These are phyloP conservation scores for Rhodofomes roseus DNA, from an alignment of 1,284 basidiomycete species.

Conservation along the genomic window DNA sequence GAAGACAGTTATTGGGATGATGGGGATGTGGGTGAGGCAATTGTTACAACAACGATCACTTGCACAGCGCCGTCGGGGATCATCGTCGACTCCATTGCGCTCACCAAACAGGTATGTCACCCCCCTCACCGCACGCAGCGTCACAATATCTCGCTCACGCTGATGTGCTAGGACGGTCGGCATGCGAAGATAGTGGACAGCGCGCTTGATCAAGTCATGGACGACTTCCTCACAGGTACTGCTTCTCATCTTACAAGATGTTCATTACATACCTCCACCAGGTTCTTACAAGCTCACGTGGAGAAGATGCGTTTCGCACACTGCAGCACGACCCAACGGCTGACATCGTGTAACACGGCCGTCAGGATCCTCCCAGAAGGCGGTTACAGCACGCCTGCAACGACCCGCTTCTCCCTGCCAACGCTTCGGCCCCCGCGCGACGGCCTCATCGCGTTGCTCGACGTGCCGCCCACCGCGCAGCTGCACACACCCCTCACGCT, in stretches of 20 bases:
- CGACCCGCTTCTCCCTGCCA: constrained; percentile 55
- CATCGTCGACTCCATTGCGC: constrained; percentile 44
- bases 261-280: constrained; percentile 39
- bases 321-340: not conserved
- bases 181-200: constrained; percentile 43
- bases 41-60: constrained; percentile 46
- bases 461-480: constrained; percentile 53
- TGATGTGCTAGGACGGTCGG: constrained; percentile 37
- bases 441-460: constrained; percentile 58
- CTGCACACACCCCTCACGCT: constrained; percentile 60
- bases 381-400: constrained; percentile 39
- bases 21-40: constrained; percentile 49
- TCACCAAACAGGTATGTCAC: constrained; percentile 44
- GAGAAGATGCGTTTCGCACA: constrained; percentile 49
- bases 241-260: constrained; percentile 29
- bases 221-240: constrained; percentile 32
- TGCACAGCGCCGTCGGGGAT: constrained; percentile 52
- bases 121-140: too few species aligned
- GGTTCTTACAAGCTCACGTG: constrained; percentile 63
- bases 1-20: constrained; percentile 54
- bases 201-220: constrained; percentile 33
- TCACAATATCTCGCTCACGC: not conserved
- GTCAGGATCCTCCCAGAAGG: constrained; percentile 42
- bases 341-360: not conserved
- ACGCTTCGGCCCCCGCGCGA: constrained; percentile 53